phyloP scores from a whole-genome alignment of 495 filamentous ascomycete species.

The Podospora didyma region DNA sequence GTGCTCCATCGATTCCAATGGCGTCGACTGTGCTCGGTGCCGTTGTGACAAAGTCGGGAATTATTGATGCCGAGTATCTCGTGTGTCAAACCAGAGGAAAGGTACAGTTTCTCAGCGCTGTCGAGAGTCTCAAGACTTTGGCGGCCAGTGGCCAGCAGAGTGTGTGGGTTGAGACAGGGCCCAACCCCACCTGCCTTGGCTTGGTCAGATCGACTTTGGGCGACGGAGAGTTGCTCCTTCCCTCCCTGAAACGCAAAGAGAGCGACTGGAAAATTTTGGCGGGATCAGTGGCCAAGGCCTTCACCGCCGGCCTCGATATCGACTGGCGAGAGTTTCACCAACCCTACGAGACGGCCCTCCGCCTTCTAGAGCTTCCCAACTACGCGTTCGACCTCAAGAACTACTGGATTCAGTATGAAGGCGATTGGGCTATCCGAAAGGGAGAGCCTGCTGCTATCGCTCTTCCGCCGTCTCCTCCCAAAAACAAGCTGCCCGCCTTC shows the following conservation, averaged over 20 bases:
- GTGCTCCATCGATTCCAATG: slow-evolving; percentile 42
- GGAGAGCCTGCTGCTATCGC: not conserved
- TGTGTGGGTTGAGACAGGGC: slow-evolving; percentile 10
- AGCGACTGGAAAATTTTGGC: slow-evolving; percentile 4
- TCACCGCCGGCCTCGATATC: slow-evolving; percentile 3
- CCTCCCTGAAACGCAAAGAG: slow-evolving; percentile 5
- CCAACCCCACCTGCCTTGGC: slow-evolving; percentile 2
- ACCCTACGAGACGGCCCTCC: not conserved
- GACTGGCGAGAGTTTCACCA: slow-evolving; percentile 9
- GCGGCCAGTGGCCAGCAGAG: not conserved
- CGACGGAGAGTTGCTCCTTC: not conserved
- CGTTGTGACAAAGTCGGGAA: slow-evolving; percentile 38
- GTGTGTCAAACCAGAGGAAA: not conserved
- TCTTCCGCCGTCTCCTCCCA: slow-evolving; percentile 35
- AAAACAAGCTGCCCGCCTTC: slow-evolving; percentile 43
- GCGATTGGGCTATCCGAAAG: slow-evolving; percentile 42
- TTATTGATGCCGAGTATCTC: slow-evolving; percentile 35
- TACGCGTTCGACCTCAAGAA: slow-evolving; percentile 76
- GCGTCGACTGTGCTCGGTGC: slow-evolving; percentile 56
- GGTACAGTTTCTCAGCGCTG: slow-evolving; percentile 1
- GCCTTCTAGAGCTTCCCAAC: slow-evolving; percentile 58
- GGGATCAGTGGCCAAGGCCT: not conserved
- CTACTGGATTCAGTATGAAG: slow-evolving; percentile 72
- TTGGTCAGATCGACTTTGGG: not conserved
- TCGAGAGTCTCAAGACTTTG: not conserved